Percentiles rank a stretch among this genome's conserved stretches.
Conservation (phyloP, 2,329 filamentous ascomycete species). For the Ilyonectria sp. region DNA sequence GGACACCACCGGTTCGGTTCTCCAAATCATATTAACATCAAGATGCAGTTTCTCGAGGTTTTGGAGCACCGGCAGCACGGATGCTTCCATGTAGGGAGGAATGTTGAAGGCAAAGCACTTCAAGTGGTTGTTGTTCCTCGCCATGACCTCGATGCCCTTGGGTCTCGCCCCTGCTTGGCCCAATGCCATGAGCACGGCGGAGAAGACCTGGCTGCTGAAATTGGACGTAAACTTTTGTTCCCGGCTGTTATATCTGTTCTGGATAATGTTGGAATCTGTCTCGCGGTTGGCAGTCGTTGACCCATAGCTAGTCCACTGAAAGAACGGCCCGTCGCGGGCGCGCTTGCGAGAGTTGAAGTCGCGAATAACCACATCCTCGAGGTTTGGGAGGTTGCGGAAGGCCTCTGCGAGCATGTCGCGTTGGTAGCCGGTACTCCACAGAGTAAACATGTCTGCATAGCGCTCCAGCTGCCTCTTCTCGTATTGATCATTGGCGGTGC, state of each 20-base stretch:
- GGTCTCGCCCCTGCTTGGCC: conserved; percentile 56
- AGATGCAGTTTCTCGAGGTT: conserved; percentile 62
- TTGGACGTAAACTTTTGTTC: background rate
- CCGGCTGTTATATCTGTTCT: background rate
- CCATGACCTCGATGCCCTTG: conserved; percentile 64
- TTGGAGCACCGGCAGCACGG: conserved; percentile 58
- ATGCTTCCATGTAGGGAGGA: conserved; percentile 54
- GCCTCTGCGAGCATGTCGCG: conserved; percentile 70
- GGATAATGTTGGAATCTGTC: conserved; percentile 49
- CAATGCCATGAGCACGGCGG: conserved; percentile 59
- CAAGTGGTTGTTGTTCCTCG: conserved; percentile 53
- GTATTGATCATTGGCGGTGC: conserved; percentile 26
- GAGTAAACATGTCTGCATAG: conserved; percentile 42
- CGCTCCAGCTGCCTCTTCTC: conserved; percentile 34
- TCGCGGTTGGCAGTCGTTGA: conserved; percentile 55
- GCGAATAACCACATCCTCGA: conserved; percentile 71
- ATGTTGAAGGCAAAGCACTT: conserved; percentile 63
- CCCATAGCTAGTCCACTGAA: conserved; percentile 71
- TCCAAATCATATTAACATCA: conserved; percentile 43
- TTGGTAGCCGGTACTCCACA: conserved; percentile 63
- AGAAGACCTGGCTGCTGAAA: conserved; percentile 56
- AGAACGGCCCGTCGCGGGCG: conserved; percentile 61
- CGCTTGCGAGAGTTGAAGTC: conserved; percentile 69
- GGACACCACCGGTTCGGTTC: conserved; percentile 6
- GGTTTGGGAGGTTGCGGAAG: conserved; percentile 67